Evolutionary conservation across 192 early-diverging fungal species (phyloP).

Genomic region (Dissophora globulifera): DNA sequence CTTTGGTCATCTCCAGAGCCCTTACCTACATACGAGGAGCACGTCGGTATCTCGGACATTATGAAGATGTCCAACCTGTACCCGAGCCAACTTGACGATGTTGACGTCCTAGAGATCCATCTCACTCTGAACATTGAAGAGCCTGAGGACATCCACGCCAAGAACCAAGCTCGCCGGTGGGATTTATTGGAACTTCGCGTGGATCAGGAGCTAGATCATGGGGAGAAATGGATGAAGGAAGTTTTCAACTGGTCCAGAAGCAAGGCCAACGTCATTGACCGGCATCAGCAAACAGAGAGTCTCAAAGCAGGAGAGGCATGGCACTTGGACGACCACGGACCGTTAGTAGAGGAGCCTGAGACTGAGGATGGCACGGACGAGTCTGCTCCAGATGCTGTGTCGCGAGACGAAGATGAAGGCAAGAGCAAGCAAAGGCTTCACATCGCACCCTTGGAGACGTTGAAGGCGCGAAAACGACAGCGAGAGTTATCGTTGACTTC

Average conservation of each 20-base stretch:
- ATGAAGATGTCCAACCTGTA: slow-evolving; percentile 23
- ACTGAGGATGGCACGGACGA: slow-evolving; percentile 1
- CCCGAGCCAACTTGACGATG: slow-evolving; percentile 19
- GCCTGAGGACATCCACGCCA: slow-evolving; percentile 4
- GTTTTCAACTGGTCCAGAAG: slow-evolving; percentile 11
- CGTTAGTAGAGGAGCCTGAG: slow-evolving; percentile 23
- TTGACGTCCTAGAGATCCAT: slow-evolving; percentile 41
- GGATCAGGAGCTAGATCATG: slow-evolving; percentile 25
- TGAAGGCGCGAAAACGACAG: slow-evolving; percentile 16
- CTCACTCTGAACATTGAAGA: slow-evolving; percentile 24
- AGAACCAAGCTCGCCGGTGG: slow-evolving; percentile 36
- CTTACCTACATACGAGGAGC: slow-evolving; percentile 35
- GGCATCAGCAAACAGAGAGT: slow-evolving; percentile 8
- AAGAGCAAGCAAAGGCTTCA: neutral
- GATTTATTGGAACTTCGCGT: slow-evolving; percentile 28
- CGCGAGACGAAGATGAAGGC: neutral
- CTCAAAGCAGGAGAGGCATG: neutral
- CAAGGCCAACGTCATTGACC: slow-evolving; percentile 20
- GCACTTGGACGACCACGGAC: neutral
- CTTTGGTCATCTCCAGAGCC: slow-evolving; percentile 23
- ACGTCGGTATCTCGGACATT: slow-evolving; percentile 23
- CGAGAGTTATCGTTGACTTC: slow-evolving; percentile 22
- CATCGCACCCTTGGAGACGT: neutral
- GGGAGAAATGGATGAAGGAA: slow-evolving; percentile 45
- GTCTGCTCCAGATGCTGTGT: neutral